Conservation (phyloP, 805 yeast species). For the Debaryomyces hansenii region DNA sequence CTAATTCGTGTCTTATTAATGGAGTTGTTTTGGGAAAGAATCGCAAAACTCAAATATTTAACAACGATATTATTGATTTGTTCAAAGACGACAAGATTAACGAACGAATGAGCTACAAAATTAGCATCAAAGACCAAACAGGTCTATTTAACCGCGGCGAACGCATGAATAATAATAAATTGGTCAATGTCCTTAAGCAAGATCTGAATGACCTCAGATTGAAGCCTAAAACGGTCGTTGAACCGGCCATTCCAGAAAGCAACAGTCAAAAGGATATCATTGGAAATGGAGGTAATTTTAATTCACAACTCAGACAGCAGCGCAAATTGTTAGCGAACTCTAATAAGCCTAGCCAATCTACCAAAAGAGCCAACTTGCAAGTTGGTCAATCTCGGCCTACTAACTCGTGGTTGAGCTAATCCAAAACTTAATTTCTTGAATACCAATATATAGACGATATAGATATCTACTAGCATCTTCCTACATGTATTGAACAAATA, state of each 20-base stretch:
- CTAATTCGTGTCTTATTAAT: conserved; percentile 78
- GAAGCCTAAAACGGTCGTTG: conserved; percentile 20
- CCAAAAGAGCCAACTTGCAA: conserved; percentile 27
- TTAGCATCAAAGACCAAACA: conserved; percentile 57
- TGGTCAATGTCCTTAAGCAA: conserved; percentile 25
- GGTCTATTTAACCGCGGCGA: conserved; percentile 61
- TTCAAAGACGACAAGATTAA: conserved; percentile 59
- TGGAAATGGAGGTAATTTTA: conserved; percentile 29
- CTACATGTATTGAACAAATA: too few relatives aligned
- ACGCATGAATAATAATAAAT: conserved; percentile 11
- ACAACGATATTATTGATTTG: conserved; percentile 66
- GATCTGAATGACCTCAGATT: conserved; percentile 28
- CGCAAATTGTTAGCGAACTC: conserved; percentile 20
- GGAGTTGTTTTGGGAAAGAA: conserved; percentile 58
- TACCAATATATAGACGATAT: too few relatives aligned
- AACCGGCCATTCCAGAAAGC: conserved; percentile 6
- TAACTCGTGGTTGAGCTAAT: conserved; percentile 20
- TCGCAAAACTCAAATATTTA: conserved; percentile 56
- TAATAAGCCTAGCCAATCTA: conserved; percentile 13
- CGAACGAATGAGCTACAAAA: conserved; percentile 54
- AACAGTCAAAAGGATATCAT: conserved; percentile 4
- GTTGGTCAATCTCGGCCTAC: conserved; percentile 26
- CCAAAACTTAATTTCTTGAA: too few relatives aligned
- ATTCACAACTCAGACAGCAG: conserved; percentile 27
- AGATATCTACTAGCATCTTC: too few relatives aligned